Evolutionary conservation across 345 rosid species (phyloP).

Genomic region (Ceriops decandra): DNA sequence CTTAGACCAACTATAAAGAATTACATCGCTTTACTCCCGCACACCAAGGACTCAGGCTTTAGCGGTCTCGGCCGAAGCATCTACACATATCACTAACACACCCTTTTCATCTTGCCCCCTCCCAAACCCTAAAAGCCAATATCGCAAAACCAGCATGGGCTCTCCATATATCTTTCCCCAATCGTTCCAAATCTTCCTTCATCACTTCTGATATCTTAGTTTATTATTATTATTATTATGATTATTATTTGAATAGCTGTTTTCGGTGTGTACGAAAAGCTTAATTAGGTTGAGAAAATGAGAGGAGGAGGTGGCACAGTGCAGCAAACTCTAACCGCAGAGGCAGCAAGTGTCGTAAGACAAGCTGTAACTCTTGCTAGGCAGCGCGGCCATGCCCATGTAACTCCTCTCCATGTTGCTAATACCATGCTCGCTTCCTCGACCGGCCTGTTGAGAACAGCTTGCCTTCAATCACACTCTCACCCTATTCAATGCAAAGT

Average conservation of each 20-base stretch:
- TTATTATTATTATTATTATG: background rate
- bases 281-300: slow-evolving; percentile 6
- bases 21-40: background rate
- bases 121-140: background rate
- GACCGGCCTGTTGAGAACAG: slow-evolving; percentile 49
- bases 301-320: slow-evolving; percentile 33
- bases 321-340: slow-evolving; percentile 31
- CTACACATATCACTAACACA: slow-evolving; percentile 15
- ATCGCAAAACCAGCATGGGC: too few species aligned
- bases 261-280: background rate
- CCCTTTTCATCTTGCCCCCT: background rate
- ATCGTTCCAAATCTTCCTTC: background rate
- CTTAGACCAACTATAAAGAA: background rate
- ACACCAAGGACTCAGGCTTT: background rate
- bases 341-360: slow-evolving; percentile 26
- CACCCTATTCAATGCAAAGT: slow-evolving; percentile 72
- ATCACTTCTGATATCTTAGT: background rate
- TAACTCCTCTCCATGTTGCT: slow-evolving; percentile 56
- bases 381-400: slow-evolving; percentile 34
- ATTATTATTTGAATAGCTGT: background rate
- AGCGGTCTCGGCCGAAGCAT: slow-evolving; percentile 21
- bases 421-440: slow-evolving; percentile 55
- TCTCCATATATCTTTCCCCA: background rate
- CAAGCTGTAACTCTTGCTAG: slow-evolving; percentile 28
- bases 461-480: slow-evolving; percentile 65